Evolutionary conservation across 306 rosid species (phyloP).

Genomic region (Betula pendula): DNA sequence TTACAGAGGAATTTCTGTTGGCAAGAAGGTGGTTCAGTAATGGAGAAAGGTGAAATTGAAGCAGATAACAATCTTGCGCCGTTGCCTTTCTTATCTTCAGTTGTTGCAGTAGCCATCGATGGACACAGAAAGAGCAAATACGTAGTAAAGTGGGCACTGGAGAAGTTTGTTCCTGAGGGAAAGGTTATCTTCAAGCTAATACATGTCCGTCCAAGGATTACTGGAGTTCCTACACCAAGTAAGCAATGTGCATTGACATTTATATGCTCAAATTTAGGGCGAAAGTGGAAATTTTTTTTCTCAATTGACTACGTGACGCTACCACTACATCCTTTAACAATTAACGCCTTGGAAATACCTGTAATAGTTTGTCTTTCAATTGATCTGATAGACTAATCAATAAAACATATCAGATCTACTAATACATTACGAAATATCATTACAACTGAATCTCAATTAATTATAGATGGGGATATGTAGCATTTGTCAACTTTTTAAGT

Average conservation of each 20-base stretch:
- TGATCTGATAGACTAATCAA: no score
- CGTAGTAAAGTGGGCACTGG: slow-evolving; percentile 77
- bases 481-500: slow-evolving; percentile 8
- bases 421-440: no score
- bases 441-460: no score
- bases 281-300: no score
- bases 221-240: slow-evolving; percentile 80
- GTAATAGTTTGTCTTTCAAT: no score
- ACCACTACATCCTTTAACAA: no score
- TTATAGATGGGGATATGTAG: slow-evolving; percentile 9
- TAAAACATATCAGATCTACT: no score
- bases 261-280: background rate
- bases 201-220: slow-evolving; percentile 64
- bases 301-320: no score
- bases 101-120: slow-evolving; percentile 76
- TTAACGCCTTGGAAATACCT: no score
- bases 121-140: slow-evolving; percentile 76
- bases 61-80: slow-evolving; percentile 24
- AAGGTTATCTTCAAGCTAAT: slow-evolving; percentile 59
- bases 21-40: slow-evolving; percentile 21
- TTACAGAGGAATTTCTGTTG: slow-evolving; percentile 24
- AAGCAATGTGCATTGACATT: slow-evolving; percentile 34
- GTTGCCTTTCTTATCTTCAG: slow-evolving; percentile 36
- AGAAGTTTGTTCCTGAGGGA: slow-evolving; percentile 81
- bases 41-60: slow-evolving; percentile 45